These are phyloP conservation scores for Fomitopsis pinicola DNA, from an alignment of 1,284 basidiomycete species.

Conservation along the genomic window DNA sequence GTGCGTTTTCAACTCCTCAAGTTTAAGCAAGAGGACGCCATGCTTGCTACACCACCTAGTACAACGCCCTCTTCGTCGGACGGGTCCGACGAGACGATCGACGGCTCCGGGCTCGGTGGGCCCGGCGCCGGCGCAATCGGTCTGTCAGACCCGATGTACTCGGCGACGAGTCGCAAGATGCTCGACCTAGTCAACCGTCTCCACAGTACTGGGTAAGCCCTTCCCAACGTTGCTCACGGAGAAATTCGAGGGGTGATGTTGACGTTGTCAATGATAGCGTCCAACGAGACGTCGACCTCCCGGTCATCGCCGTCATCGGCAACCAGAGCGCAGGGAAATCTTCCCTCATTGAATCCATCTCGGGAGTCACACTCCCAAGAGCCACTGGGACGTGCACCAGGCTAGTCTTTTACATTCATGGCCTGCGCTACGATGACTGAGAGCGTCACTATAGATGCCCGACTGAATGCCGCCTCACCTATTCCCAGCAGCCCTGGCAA, in stretches of 20 bases:
- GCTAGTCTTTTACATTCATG: slow-evolving; percentile 18
- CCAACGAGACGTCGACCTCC: slow-evolving; percentile 63
- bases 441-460: slow-evolving; percentile 47
- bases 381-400: slow-evolving; percentile 66
- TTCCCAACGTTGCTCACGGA: not conserved
- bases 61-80: not conserved
- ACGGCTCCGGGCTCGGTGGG: not conserved
- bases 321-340: slow-evolving; percentile 63
- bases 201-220: slow-evolving; percentile 49
- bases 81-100: not conserved
- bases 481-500: slow-evolving; percentile 45
- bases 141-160: slow-evolving; percentile 37
- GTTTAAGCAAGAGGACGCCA: not conserved
- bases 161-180: slow-evolving; percentile 36
- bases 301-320: slow-evolving; percentile 52
- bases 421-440: slow-evolving; percentile 1
- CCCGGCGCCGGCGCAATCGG: slow-evolving; percentile 23
- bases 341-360: slow-evolving; percentile 71
- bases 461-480: slow-evolving; percentile 60
- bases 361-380: slow-evolving; percentile 64
- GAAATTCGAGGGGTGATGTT: not conserved
- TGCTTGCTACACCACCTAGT: not conserved
- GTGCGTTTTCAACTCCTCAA: not conserved
- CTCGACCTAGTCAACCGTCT: slow-evolving; percentile 51
- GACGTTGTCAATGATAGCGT: slow-evolving; percentile 35